Conservation (phyloP, 495 filamentous ascomycete genomes). For the Penicillium roqueforti region DNA sequence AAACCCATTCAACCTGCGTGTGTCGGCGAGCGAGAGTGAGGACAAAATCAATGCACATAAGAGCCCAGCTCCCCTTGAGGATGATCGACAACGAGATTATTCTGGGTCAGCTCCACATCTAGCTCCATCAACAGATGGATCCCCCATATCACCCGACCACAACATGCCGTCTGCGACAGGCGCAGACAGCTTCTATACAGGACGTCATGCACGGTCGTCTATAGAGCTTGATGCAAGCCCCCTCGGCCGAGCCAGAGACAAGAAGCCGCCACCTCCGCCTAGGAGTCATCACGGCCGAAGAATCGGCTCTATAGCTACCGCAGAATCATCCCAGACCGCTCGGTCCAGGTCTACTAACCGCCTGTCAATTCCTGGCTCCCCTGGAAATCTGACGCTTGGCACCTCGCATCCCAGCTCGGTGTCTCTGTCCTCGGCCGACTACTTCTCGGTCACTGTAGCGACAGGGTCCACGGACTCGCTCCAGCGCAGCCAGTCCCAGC, state of each 20-base stretch:
- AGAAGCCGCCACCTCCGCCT: slow-evolving; percentile 54
- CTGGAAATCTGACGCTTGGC: slow-evolving; percentile 20
- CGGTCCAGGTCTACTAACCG: slow-evolving; percentile 26
- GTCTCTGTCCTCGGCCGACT: slow-evolving; percentile 42
- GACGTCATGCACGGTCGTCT: slow-evolving; percentile 27
- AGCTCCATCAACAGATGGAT: slow-evolving; percentile 28
- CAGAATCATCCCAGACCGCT: slow-evolving; percentile 25
- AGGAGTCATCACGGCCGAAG: slow-evolving; percentile 64
- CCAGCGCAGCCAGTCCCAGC: slow-evolving; percentile 36
- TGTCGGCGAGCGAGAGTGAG: slow-evolving; percentile 27
- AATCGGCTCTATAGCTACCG: slow-evolving; percentile 42
- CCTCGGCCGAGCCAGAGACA: slow-evolving; percentile 25
- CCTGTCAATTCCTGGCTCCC: slow-evolving; percentile 28
- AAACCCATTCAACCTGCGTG: slow-evolving; percentile 32
- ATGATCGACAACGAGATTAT: slow-evolving; percentile 21
- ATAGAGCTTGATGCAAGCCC: slow-evolving; percentile 35
- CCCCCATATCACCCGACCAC: slow-evolving; percentile 8
- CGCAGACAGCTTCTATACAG: slow-evolving; percentile 1
- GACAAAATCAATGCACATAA: slow-evolving; percentile 3
- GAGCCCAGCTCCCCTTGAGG: slow-evolving; percentile 6
- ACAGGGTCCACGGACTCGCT: slow-evolving; percentile 24
- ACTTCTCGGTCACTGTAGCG: slow-evolving; percentile 22
- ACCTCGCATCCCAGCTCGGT: slow-evolving; percentile 49
- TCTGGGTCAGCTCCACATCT: slow-evolving; percentile 27
- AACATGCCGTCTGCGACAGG: slow-evolving; percentile 10